Conservation (phyloP, 2,329 filamentous ascomycete species). For the Hymenoscyphus salicellus region DNA sequence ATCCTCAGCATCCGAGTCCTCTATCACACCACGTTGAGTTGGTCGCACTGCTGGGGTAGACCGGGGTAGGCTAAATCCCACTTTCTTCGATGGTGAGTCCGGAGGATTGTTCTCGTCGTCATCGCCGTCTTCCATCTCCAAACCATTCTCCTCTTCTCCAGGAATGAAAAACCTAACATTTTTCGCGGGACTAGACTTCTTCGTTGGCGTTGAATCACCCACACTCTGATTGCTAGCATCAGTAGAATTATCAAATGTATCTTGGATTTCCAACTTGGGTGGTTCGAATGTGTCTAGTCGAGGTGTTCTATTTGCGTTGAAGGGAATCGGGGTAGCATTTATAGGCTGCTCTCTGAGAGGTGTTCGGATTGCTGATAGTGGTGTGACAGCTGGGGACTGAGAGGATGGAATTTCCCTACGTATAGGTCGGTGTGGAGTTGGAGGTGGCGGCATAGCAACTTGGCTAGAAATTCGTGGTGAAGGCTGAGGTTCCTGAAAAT, state of each 20-base stretch:
- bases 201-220: conserved; percentile 22
- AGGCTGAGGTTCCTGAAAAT: not conserved
- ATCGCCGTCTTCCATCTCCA: not conserved
- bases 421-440: conserved; percentile 28
- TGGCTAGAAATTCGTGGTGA: not conserved
- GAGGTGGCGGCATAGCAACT: conserved; percentile 26
- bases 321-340: conserved; percentile 29
- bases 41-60: not conserved
- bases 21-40: not conserved
- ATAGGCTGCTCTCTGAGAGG: conserved; percentile 25
- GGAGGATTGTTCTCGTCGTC: not conserved
- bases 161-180: conserved; percentile 31
- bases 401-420: conserved; percentile 35
- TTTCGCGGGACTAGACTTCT: conserved; percentile 30
- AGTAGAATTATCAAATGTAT: conserved; percentile 29
- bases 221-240: conserved; percentile 21
- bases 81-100: not conserved
- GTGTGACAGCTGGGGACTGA: conserved; percentile 34
- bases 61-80: not conserved
- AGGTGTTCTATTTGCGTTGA: conserved; percentile 18
- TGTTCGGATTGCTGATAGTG: conserved; percentile 24
- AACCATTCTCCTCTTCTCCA: conserved; percentile 12
- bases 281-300: conserved; percentile 17
- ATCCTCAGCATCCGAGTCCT: conserved; percentile 4
- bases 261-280: conserved; percentile 28